phyloP scores from a whole-genome alignment of 169 alveolate genomes.

The Eimeria falciformis region DNA sequence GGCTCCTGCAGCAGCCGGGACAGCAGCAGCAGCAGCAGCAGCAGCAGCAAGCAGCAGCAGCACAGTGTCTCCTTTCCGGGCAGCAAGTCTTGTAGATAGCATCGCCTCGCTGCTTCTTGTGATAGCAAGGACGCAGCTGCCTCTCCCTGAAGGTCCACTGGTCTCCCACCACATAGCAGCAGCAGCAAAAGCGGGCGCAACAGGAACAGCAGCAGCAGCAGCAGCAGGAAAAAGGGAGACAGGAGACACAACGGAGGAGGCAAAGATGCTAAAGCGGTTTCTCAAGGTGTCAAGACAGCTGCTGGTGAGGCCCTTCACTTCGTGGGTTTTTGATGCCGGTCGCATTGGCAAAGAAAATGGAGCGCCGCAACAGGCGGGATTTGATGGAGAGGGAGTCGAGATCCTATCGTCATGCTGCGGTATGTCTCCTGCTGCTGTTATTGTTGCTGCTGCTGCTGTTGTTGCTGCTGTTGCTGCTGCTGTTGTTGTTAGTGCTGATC shows the following conservation, averaged over 20 bases:
- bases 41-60: not conserved
- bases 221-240: constrained; percentile 8
- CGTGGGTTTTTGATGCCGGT: constrained; percentile 1
- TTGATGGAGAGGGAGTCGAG: not conserved
- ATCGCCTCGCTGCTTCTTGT: not conserved
- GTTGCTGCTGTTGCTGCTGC: constrained; percentile 11
- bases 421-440: constrained; percentile 2
- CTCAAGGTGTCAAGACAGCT: constrained; percentile 1
- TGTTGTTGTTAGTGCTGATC: not conserved
- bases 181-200: constrained; percentile 6
- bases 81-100: not conserved
- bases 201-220: constrained; percentile 37
- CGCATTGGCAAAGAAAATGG: not conserved
- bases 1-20: not conserved
- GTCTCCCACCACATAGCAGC: not conserved
- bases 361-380: not conserved
- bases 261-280: not conserved
- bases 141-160: not conserved
- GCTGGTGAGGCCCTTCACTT: not conserved
- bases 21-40: not conserved
- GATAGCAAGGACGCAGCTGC: constrained; percentile 3
- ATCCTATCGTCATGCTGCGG: constrained; percentile 8
- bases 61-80: constrained; percentile 1
- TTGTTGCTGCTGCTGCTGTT: constrained; percentile 19
- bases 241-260: not conserved